Evolutionary conservation across 306 rosid species (phyloP).

Genomic region (Ammopiptanthus mongolicus): DNA sequence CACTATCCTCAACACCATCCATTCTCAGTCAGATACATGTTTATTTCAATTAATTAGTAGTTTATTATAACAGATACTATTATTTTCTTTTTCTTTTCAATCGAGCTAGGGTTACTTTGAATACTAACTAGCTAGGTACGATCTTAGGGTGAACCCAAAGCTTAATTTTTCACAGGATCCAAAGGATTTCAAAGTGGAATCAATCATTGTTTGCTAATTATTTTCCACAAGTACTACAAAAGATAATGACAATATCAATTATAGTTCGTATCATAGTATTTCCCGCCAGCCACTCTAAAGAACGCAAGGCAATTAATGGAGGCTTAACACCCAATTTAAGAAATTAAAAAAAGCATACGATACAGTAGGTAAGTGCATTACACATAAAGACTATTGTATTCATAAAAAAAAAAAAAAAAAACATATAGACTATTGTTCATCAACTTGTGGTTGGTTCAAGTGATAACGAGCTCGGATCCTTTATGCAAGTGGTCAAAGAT

Average conservation of each 20-base stretch:
- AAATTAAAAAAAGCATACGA: conserved; percentile 1
- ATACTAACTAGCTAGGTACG: conserved; percentile 14
- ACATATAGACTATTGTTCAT: too few relatives aligned
- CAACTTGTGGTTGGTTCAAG: too few relatives aligned
- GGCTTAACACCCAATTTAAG: neutral
- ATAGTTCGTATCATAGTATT: conserved; percentile 34
- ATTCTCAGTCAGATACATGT: conserved; percentile 13
- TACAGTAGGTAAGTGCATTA: neutral
- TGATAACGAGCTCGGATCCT: too few relatives aligned
- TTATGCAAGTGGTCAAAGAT: too few relatives aligned
- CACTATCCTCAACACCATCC: neutral
- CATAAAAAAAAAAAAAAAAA: too few relatives aligned
- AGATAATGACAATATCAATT: conserved; percentile 27
- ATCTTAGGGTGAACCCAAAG: conserved; percentile 33
- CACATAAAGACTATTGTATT: neutral
- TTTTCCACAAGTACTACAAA: conserved; percentile 31
- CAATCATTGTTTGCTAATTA: conserved; percentile 59
- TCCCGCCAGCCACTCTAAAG: conserved; percentile 41
- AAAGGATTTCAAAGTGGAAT: conserved; percentile 40
- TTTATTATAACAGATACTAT: neutral
- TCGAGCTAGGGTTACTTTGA: conserved; percentile 23
- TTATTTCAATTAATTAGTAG: conserved; percentile 3
- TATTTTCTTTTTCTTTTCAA: neutral
- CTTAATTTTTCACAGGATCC: conserved; percentile 46
- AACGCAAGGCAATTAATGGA: conserved; percentile 10